A percentile compares a stretch with the other conserved stretches of the same genome.
Conservation (phyloP, 129 eudicot genomes). For the Erigeron canadensis region DNA sequence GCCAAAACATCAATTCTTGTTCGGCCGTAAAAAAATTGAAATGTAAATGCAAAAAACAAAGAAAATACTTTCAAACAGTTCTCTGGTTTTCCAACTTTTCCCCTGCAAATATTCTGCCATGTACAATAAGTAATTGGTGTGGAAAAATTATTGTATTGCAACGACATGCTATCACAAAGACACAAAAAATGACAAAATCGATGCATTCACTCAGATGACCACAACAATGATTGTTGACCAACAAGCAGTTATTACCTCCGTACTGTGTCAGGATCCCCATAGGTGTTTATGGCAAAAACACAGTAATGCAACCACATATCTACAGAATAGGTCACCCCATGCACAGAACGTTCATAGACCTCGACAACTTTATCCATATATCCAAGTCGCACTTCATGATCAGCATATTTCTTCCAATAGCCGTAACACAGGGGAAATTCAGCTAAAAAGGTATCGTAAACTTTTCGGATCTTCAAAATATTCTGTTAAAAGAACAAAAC, state of each 20-base stretch:
- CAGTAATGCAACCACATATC: conserved; percentile 99
- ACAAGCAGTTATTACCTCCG: conserved; percentile 57
- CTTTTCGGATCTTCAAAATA: conserved; percentile 69
- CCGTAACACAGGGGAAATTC: conserved; percentile 98
- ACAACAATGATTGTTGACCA: conserved; percentile 14
- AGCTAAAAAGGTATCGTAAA: conserved; percentile 84
- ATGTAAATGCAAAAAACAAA: background rate
- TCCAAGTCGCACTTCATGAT: conserved; percentile 91
- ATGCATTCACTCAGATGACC: conserved; percentile 21
- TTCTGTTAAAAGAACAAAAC: conserved; percentile 43
- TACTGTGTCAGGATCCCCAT: conserved; percentile 84
- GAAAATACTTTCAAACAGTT: conserved; percentile 9
- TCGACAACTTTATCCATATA: conserved; percentile 88
- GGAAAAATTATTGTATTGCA: conserved; percentile 30
- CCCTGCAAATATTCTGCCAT: conserved; percentile 43
- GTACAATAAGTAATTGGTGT: conserved; percentile 40
- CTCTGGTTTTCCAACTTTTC: conserved; percentile 21
- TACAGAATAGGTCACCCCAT: conserved; percentile 99
- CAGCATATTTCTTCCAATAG: conserved; percentile 99
- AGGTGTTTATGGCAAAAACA: conserved; percentile 73
- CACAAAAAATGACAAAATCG: conserved; percentile 25
- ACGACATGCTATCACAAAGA: conserved; percentile 24
- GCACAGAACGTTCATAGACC: conserved; percentile 92
- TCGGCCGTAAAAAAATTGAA: background rate
- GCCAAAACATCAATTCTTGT: background rate